Evolutionary conservation across 1,284 basidiomycete species (phyloP).

Genomic region (Volvariella volvacea): DNA sequence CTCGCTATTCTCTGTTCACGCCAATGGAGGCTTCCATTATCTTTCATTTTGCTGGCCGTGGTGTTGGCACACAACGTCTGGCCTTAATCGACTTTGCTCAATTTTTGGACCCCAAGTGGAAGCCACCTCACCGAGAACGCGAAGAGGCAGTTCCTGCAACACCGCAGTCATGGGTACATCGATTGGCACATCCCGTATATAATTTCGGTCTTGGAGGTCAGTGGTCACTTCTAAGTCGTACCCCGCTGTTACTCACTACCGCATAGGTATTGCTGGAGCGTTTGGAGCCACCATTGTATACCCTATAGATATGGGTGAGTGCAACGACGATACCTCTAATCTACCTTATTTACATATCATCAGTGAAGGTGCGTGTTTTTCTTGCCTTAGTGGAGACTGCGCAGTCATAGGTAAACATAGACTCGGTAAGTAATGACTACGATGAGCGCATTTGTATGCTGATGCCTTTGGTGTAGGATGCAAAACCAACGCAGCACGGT

Average conservation of each 20-base stretch:
- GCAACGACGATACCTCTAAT: constrained; percentile 4
- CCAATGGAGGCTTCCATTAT: constrained; percentile 95
- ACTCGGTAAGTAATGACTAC: constrained; percentile 49
- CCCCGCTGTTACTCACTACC: constrained; percentile 3
- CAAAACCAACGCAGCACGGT: constrained; percentile 96
- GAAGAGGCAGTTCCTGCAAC: constrained; percentile 31
- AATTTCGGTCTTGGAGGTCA: constrained; percentile 86
- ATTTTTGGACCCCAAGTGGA: constrained; percentile 83
- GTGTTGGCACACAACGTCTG: constrained; percentile 60
- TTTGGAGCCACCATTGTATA: constrained; percentile 92
- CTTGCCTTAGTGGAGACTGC: constrained; percentile 2
- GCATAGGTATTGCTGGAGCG: constrained; percentile 77
- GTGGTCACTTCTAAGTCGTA: constrained; percentile 13
- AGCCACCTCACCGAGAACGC: constrained; percentile 39
- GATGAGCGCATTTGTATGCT: neutral
- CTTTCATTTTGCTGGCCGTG: constrained; percentile 91
- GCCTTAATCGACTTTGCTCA: constrained; percentile 85
- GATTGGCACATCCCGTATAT: constrained; percentile 65
- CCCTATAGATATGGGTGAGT: constrained; percentile 87
- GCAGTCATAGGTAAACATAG: constrained; percentile 26
- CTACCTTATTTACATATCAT: constrained; percentile 11
- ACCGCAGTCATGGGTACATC: constrained; percentile 37
- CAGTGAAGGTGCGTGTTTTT: constrained; percentile 61
- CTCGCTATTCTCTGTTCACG: constrained; percentile 88
- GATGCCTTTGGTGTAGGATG: constrained; percentile 50